Evolutionary conservation across 352 stramenopile genomes (phyloP).

Genomic region (Pythium folliculosum): DNA sequence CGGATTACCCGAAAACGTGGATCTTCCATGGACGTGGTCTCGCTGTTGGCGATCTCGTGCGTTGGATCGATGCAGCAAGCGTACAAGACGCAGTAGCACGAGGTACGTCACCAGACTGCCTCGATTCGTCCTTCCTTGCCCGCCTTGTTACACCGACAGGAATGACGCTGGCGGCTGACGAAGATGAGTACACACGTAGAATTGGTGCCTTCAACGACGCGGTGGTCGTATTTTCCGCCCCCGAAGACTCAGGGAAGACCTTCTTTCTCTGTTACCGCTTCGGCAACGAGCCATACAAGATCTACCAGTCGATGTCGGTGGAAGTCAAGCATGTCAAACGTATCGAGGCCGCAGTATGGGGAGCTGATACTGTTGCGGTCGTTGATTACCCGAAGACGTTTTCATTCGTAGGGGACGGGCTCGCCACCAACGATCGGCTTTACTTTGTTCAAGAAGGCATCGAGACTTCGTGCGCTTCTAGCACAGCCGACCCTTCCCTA

Average conservation of each 20-base stretch:
- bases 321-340: conserved; percentile 47
- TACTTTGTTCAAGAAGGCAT: conserved; percentile 56
- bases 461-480: conserved; percentile 38
- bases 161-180: conserved; percentile 20
- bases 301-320: conserved; percentile 48
- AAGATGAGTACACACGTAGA: conserved; percentile 51
- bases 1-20: conserved; percentile 57
- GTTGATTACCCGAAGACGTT: conserved; percentile 57
- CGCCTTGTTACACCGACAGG: conserved; percentile 26
- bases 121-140: conserved; percentile 39
- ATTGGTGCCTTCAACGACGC: conserved; percentile 23
- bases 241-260: conserved; percentile 42
- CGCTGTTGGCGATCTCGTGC: conserved; percentile 42
- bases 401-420: conserved; percentile 47
- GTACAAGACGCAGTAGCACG: conserved; percentile 34
- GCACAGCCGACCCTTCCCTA: conserved; percentile 32
- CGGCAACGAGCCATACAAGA: conserved; percentile 56
- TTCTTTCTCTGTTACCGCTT: conserved; percentile 76
- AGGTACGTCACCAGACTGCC: conserved; percentile 38
- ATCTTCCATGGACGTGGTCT: conserved; percentile 48
- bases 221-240: conserved; percentile 39
- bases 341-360: conserved; percentile 32
- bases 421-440: conserved; percentile 54
- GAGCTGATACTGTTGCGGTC: conserved; percentile 45
- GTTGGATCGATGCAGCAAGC: conserved; percentile 50